phyloP scores from a whole-genome alignment of 164 flowering plant genomes.

The Euptelea pleiosperma region DNA sequence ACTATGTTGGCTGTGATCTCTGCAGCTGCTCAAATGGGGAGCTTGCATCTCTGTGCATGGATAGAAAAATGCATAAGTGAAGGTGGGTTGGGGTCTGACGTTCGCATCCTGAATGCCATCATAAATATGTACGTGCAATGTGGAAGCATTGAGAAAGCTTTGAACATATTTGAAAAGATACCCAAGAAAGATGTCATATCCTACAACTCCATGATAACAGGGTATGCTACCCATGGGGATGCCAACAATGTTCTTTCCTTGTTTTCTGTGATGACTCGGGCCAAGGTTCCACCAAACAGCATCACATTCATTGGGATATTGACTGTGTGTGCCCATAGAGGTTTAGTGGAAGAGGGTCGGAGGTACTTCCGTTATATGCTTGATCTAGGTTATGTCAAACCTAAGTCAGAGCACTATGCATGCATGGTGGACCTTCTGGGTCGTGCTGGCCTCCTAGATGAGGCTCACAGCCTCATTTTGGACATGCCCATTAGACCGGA shows the following conservation, averaged over 20 bases:
- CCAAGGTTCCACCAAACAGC: constrained; percentile 16
- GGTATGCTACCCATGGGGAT: constrained; percentile 23
- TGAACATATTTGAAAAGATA: constrained; percentile 8
- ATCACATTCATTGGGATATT: constrained; percentile 15
- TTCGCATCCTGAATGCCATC: constrained; percentile 10
- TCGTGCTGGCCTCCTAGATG: constrained; percentile 18
- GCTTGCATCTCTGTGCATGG: constrained; percentile 13
- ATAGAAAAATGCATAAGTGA: constrained; percentile 9
- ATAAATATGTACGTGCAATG: constrained; percentile 20
- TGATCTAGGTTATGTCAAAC: constrained; percentile 10
- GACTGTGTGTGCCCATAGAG: constrained; percentile 19
- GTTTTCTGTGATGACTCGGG: constrained; percentile 16
- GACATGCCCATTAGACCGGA: constrained; percentile 13
- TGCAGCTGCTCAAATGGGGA: constrained; percentile 12
- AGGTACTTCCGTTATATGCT: constrained; percentile 14
- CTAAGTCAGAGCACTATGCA: constrained; percentile 17
- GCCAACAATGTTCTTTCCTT: constrained; percentile 7
- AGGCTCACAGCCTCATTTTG: constrained; percentile 17
- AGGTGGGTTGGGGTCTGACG: constrained; percentile 10
- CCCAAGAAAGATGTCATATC: constrained; percentile 13
- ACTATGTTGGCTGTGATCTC: constrained; percentile 11
- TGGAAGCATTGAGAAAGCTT: constrained; percentile 12
- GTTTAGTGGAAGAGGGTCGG: constrained; percentile 20
- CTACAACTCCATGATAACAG: constrained; percentile 21
- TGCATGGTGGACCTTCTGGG: constrained; percentile 24